Evolutionary conservation across 1,284 basidiomycete genomes (phyloP), one percentile per base, ranked within the genome.

Genomic region (Tilletia caries): DNA sequence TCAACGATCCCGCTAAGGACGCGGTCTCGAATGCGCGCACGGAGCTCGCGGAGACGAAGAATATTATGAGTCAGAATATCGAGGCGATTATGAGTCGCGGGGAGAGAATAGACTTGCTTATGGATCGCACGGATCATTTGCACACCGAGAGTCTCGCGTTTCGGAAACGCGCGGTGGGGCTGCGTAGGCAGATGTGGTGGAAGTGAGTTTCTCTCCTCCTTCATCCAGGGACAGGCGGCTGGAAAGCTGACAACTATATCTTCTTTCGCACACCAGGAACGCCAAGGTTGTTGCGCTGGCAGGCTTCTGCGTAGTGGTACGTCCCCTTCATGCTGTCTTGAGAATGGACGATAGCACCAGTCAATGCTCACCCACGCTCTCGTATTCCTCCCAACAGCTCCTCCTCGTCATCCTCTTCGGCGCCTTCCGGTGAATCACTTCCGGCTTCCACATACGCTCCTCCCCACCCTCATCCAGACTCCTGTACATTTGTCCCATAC

Each of bases 151-250:
- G 95, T 6, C 92, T 92, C n/a, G 93, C 93, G 1, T 99, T 99
- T 85, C 86, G 95, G 62, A 87, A 95, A 66, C 92, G 95, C 2
- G 94, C 95, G 5, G 88, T 93, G 46, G 89, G 87, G 1, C 89
- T 95, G 18, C 86, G 95, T 60, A 87, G 94, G 72, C 90, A 95
- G 83, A 95, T 97, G 91, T 98, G 95, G 92, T 98, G 94, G 94
- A 90, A 62, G 58, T 62, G 58, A 62, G 64, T 62, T 15, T 32
- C 1, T 1, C 54, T 29, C 29, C 20, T 2, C 12, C 3, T 58
- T 20, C 23, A 29, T 12, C 29, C 1, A 15, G 8, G 2, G 15
- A 41, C 8, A 1, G 37, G 2, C 37, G 8, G 10, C 37, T 10
- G 2, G 5, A 3, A 37, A 1, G 32, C 58, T 62, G 58, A 62